These are phyloP conservation scores for Zygosaccharomyces bailii DNA, from an alignment of 805 yeast species.

Conservation along the genomic window DNA sequence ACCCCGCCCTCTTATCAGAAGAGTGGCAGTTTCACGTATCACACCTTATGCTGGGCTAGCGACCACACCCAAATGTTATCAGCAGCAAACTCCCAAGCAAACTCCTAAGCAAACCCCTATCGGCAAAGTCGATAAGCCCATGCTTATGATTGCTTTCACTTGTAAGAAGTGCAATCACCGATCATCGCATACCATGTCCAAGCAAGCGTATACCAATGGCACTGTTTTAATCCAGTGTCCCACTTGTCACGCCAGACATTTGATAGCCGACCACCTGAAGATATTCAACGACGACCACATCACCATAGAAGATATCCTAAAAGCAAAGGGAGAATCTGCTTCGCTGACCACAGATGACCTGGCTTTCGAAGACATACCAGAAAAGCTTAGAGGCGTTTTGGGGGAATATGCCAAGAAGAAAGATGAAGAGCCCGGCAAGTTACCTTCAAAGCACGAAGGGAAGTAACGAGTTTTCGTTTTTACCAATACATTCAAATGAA, in stretches of 20 bases:
- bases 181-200: slow-evolving; percentile 85
- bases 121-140: slow-evolving; percentile 64
- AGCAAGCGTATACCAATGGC: slow-evolving; percentile 85
- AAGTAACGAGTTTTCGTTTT: too few species aligned
- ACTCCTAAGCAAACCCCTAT: slow-evolving; percentile 7
- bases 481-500: too few species aligned
- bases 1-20: not conserved
- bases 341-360: slow-evolving; percentile 63
- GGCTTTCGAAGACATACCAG: slow-evolving; percentile 43
- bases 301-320: slow-evolving; percentile 75
- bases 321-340: slow-evolving; percentile 71
- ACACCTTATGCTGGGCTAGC: not conserved
- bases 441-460: slow-evolving; percentile 20
- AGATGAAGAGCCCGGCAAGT: slow-evolving; percentile 40
- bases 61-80: slow-evolving; percentile 1
- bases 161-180: slow-evolving; percentile 83
- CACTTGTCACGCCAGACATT: slow-evolving; percentile 79
- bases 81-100: slow-evolving; percentile 5
- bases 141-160: slow-evolving; percentile 84
- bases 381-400: slow-evolving; percentile 35
- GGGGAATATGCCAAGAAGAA: slow-evolving; percentile 72
- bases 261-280: slow-evolving; percentile 84
- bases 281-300: slow-evolving; percentile 73
- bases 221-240: slow-evolving; percentile 91
- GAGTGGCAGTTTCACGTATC: not conserved